Evolutionary conservation across 495 filamentous ascomycete genomes (phyloP).

Genomic region (Penicillium daleae): DNA sequence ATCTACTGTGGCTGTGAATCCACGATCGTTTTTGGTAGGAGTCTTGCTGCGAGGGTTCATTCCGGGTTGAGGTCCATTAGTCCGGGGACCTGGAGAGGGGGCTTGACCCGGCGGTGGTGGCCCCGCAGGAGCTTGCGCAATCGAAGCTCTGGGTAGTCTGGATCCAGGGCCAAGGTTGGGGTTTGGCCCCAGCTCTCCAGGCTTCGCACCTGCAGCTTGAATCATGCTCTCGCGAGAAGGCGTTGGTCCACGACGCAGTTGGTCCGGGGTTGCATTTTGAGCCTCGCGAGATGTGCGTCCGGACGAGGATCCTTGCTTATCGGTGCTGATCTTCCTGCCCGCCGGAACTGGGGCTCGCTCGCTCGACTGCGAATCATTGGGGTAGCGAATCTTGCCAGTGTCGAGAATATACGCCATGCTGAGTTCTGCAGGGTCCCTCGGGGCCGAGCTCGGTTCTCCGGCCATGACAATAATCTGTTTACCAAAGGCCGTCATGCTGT

Average conservation of each 20-base stretch:
- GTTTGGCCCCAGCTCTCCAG: conserved; percentile 35
- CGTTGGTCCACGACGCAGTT: conserved; percentile 49
- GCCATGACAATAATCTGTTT: conserved; percentile 91
- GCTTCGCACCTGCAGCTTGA: conserved; percentile 28
- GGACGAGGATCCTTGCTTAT: conserved; percentile 37
- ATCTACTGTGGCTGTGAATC: conserved; percentile 56
- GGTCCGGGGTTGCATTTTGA: conserved; percentile 59
- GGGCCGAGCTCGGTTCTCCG: conserved; percentile 89
- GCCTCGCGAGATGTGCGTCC: conserved; percentile 65
- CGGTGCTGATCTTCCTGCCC: conserved; percentile 44
- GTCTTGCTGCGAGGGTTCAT: conserved; percentile 60
- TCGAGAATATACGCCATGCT: conserved; percentile 90
- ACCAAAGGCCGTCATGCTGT: conserved; percentile 94
- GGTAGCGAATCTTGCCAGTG: conserved; percentile 94
- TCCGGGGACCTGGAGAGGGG: conserved; percentile 74
- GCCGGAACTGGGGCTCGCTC: conserved; percentile 33
- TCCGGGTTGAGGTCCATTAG: conserved; percentile 39
- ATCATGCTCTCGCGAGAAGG: conserved; percentile 59
- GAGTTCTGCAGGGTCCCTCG: conserved; percentile 78
- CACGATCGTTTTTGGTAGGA: conserved; percentile 57
- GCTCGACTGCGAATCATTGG: conserved; percentile 68
- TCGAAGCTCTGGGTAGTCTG: conserved; percentile 70
- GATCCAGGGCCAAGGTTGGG: conserved; percentile 54
- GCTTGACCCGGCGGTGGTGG: conserved; percentile 88
- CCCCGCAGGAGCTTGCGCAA: conserved; percentile 73